Evolutionary conservation across 768 basidiomycete genomes (phyloP).

Genomic region (Trametes cingulata): DNA sequence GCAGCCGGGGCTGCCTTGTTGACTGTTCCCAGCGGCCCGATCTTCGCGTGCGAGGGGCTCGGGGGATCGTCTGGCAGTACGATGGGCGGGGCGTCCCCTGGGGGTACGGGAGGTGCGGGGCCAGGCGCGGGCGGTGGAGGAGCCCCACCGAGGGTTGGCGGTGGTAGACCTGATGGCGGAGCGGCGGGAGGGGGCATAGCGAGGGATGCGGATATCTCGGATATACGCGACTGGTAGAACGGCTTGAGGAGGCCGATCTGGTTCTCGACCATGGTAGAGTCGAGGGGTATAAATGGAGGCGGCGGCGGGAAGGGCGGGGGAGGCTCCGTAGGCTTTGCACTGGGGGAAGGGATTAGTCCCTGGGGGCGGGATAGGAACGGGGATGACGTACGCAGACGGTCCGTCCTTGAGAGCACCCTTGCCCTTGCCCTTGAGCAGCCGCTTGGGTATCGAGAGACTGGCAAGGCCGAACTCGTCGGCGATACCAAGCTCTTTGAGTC

Average conservation of each 20-base stretch:
- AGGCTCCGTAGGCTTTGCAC: slow-evolving; percentile 68
- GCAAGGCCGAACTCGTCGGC: slow-evolving; percentile 82
- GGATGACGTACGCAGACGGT: slow-evolving; percentile 49
- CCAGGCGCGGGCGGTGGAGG: slow-evolving; percentile 1
- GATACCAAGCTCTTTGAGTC: slow-evolving; percentile 84
- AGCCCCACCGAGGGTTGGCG: slow-evolving; percentile 10
- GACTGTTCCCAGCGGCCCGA: slow-evolving; percentile 80
- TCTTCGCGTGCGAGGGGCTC: slow-evolving; percentile 58
- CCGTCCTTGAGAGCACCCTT: slow-evolving; percentile 39
- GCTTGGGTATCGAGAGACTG: slow-evolving; percentile 76
- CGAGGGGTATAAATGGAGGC: slow-evolving; percentile 75
- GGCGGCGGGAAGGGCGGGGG: slow-evolving; percentile 86
- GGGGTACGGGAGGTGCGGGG: slow-evolving; percentile 25
- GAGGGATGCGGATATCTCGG: slow-evolving; percentile 38
- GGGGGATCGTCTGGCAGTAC: slow-evolving; percentile 68
- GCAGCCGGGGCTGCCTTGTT: slow-evolving; percentile 49
- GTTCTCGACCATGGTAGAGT: slow-evolving; percentile 59
- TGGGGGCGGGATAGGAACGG: background rate
- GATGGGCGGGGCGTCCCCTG: slow-evolving; percentile 29
- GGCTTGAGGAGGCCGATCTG: slow-evolving; percentile 85
- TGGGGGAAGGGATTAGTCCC: slow-evolving; percentile 29
- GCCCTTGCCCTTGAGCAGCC: slow-evolving; percentile 67
- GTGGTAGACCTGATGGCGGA: slow-evolving; percentile 23
- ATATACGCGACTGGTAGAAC: slow-evolving; percentile 67
- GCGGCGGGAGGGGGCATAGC: slow-evolving; percentile 20